Evolutionary conservation across 2,329 filamentous ascomycete species (phyloP), one percentile per base, ranked within the genome.

Genomic region (Delphinella strobiligena): DNA sequence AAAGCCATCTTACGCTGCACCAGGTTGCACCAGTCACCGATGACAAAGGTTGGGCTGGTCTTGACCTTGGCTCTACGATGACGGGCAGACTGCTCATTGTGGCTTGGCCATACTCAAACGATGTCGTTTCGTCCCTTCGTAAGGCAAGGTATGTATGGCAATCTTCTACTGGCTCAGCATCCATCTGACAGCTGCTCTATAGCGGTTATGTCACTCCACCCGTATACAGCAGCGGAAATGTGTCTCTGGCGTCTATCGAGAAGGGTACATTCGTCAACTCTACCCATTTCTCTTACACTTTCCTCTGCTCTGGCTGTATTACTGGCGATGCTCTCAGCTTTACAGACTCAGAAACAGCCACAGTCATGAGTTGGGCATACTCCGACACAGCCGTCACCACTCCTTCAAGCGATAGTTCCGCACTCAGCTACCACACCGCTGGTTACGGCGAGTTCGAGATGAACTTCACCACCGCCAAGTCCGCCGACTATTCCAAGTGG

Each of bases 271-370:
- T 66, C 17, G 53, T 71, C 42, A 74, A 73, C 58, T 57, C 54
- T 44, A 73, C 70, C 1, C 67, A 72, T 46, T 66, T 64, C 50
- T 66, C 66, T 2, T 71, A 68, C 46, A 74, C 71, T 1, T 74
- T 73, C 53, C 61, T 74, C 29, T 75, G 71, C 49, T 48, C 44
- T 9, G 53, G 51, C 12, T 60, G 57, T 38, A 55, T 61, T 16
- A 50, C 42, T 31, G 38, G 37, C 18, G 36, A 39, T 12, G 16
- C 27, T 15, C 27, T 32, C n/a, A 45, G 40, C 37, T 45, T 41
- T 32, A 22, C 37, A 12, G 34, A 30, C 31, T 31, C 42, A 11
- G 39, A 36, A 17, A 34, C 22, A 8, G 45, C 39, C 19, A 45
- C 39, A 29, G 45, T 34, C 27, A 39, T 46, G n/a, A 42, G 45